Evolutionary conservation across 345 rosid species (phyloP), one percentile per base, ranked within the genome.

Genomic region (Punica granatum): DNA sequence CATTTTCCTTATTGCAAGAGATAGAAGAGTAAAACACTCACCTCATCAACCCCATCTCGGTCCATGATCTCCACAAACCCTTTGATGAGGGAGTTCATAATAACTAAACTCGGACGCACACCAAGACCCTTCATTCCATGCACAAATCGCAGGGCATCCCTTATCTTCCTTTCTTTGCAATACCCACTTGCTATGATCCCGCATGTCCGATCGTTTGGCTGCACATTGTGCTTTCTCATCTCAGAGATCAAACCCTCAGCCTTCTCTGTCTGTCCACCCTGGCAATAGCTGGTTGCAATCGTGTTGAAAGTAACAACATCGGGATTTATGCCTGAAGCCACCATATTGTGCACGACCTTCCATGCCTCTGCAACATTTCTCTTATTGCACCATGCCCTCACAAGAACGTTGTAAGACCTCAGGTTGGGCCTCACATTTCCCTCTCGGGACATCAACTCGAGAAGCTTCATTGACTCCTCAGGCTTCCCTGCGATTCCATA

Each of bases 291-390:
- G 68, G 79, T 82, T 5, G 91, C 95, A 65, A 92, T 72, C 37
- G 87, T 88, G 74, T 88, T 90, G 75, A 75, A 92, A 19, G 95
- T 90, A 79, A 92, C 88, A 54, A 74, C 91, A 67, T 92, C 95
- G 10, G 96, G 92, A 74, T 74, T 71, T 54, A 85, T 67, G 51
- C 96, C 96, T 18, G 76, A 83, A 31, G 80, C 85, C n/a, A 79
- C 76, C 94, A 92, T 89, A 72, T 72, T 85, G 66, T 85, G 21
- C 60, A 90, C 82, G 69, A 81, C 78, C 69, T 79, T 84, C 96
- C 92, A 92, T 41, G 98, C 95, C 81, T 81, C 87, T 60, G 82
- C 72, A 56, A 86, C 75, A 66, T 77, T 85, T 70, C 65, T 76
- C 70, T 80, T 80, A 75, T 76, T 83, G 68, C 95, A 92, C 94